Conservation (phyloP, 2,329 filamentous ascomycete genomes). For the Sarocladium oryzae region DNA sequence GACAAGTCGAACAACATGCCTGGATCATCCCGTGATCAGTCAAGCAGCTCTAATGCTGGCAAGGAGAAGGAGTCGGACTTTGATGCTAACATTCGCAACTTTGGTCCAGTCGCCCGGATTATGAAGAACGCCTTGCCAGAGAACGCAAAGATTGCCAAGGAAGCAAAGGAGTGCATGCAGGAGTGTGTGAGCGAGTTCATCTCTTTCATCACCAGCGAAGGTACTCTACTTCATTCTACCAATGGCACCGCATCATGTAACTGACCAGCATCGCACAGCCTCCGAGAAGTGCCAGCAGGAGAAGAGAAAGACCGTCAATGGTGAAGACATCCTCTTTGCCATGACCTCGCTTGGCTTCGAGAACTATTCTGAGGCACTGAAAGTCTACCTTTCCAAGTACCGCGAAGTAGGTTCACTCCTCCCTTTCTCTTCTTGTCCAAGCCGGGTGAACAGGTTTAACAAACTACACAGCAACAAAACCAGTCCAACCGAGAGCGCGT, state of each 20-base stretch:
- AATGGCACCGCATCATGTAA: background rate
- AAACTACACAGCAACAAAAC: constrained; percentile 30
- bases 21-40: constrained; percentile 40
- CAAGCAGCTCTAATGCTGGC: constrained; percentile 40
- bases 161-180: constrained; percentile 99
- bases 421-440: background rate
- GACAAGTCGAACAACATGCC: background rate
- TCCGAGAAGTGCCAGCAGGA: constrained; percentile 99
- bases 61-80: constrained; percentile 46
- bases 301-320: constrained; percentile 98
- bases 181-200: constrained; percentile 99
- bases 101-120: constrained; percentile 93
- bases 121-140: constrained; percentile 98
- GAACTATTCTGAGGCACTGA: constrained; percentile 95
- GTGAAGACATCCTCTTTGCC: constrained; percentile 95
- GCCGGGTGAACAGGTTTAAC: background rate
- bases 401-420: constrained; percentile 69
- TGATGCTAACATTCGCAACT: constrained; percentile 92
- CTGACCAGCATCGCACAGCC: constrained; percentile 44
- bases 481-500: constrained; percentile 34
- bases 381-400: constrained; percentile 97
- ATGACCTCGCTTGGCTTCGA: constrained; percentile 99
- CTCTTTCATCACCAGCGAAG: constrained; percentile 98
- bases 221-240: constrained; percentile 45
- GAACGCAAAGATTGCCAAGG: constrained; percentile 98